phyloP scores from a whole-genome alignment of 202 grass and related monocot species.

The Panicum hallii region DNA sequence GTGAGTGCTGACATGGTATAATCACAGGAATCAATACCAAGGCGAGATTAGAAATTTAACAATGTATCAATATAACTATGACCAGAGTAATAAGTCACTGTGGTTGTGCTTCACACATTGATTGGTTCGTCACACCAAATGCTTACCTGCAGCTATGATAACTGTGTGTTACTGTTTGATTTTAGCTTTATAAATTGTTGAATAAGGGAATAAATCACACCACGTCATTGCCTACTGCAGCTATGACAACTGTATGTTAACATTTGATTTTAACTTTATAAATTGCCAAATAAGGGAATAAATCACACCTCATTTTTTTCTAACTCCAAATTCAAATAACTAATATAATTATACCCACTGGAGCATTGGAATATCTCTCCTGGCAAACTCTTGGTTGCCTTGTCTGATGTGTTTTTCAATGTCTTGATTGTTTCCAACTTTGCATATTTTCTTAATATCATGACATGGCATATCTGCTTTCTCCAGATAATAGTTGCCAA shows the following conservation, averaged over 20 bases:
- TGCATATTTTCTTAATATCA: conserved; percentile 21
- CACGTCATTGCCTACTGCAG: background rate
- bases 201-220: conserved; percentile 5
- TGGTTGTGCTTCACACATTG: conserved; percentile 5
- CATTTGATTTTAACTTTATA: background rate
- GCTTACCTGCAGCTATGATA: background rate
- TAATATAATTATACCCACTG: conserved; percentile 1
- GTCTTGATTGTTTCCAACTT: background rate
- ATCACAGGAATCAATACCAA: background rate
- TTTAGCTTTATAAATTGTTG: conserved; percentile 15
- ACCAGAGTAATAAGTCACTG: background rate
- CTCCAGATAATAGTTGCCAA: conserved; percentile 18
- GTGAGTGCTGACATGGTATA: conserved; percentile 6
- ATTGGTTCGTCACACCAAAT: background rate
- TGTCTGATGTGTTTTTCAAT: background rate
- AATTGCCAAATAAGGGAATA: conserved; percentile 16
- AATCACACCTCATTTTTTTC: background rate
- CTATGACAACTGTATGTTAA: background rate
- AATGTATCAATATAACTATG: conserved; percentile 8
- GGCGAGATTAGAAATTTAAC: background rate
- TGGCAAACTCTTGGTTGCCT: background rate
- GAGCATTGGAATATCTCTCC: background rate
- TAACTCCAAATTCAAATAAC: conserved; percentile 14
- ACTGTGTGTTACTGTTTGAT: background rate
- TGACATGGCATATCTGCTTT: conserved; percentile 36